Evolutionary conservation across 805 yeast genomes (phyloP), one percentile per base, ranked within the genome.

Genomic region (Metschnikowia anglica): DNA sequence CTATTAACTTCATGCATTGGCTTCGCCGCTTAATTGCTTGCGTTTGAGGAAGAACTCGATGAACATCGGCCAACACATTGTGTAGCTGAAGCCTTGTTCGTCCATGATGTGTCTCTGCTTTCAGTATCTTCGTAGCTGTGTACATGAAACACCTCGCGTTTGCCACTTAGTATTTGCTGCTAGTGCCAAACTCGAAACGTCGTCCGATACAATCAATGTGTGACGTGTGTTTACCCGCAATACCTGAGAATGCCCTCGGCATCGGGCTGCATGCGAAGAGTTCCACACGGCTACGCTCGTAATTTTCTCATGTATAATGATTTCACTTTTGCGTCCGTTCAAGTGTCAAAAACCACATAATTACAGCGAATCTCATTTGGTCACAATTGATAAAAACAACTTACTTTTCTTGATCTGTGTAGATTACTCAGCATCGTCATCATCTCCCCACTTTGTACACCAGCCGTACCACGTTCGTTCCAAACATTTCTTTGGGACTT

Each of bases 391-490:
- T 9, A 13, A 11, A 23, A 17, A 24, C 16, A 10, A 21, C 9
- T 15, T 26, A 12, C 3, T 23, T 38, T 9, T 2, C 28, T 20
- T 20, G 8, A 21, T 17, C 24, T 35, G 24, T 15, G 6, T 11
- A 12, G 32, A 6, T 10, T 21, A 30, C 6, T 24, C 20, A 11
- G 43, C 40, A 9, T 49, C 62, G 35, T 58, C 66, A 27, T 59
- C 71, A 31, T 60, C 45, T 7, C 67, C 72, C 74, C 74, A 80
- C 54, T 74, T 66, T 16, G 57, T 45, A 51, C 85, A 80, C 65
- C 79, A 74, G 6, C 90, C 88, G 56, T 81, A 83, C 90, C 85
- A 80, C 1, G 82, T 76, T 44, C 83, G 59, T 48, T 74, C 65
- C 31, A 79, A 53, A 55, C 85, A 80, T 49, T 72, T 74, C 41